Evolutionary conservation across 352 stramenopile species (phyloP).

Genomic region (Phytopythium sindhum): DNA sequence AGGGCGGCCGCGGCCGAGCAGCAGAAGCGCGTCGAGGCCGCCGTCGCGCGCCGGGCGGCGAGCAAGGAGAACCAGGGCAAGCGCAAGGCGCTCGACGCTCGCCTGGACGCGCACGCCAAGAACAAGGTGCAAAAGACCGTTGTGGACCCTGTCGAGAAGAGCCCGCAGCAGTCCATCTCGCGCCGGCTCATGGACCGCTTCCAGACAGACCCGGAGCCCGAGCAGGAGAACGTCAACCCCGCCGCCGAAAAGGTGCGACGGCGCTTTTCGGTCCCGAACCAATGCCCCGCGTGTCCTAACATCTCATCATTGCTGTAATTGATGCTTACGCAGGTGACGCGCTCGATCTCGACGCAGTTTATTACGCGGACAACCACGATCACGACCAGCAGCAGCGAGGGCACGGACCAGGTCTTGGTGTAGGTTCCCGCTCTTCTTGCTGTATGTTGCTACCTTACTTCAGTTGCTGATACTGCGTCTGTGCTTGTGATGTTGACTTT

Average conservation of each 20-base stretch:
- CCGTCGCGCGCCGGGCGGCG: constrained; percentile 46
- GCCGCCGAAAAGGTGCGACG: constrained; percentile 4
- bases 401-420: constrained; percentile 7
- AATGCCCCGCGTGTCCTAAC: neutral
- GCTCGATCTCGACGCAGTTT: constrained; percentile 27
- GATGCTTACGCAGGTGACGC: constrained; percentile 13
- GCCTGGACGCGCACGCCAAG: constrained; percentile 40
- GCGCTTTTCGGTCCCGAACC: neutral
- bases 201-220: constrained; percentile 29
- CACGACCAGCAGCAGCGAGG: constrained; percentile 14
- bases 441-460: too few relatives aligned
- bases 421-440: neutral
- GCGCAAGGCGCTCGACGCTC: constrained; percentile 49
- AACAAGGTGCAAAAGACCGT: constrained; percentile 46
- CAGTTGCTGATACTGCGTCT: neutral
- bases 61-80: constrained; percentile 50
- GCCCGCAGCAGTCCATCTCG: constrained; percentile 36
- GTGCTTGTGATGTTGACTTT: constrained; percentile 4
- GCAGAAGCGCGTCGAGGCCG: constrained; percentile 61
- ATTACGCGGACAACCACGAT: constrained; percentile 21
- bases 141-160: constrained; percentile 22
- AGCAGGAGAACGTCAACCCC: constrained; percentile 22
- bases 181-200: constrained; percentile 41
- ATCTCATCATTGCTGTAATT: neutral
- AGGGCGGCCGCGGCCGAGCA: constrained; percentile 59